Percentiles rank a stretch among this genome's conserved stretches.
Evolutionary conservation across 225 moss, liverwort and hornwort genomes (phyloP).

Genomic region (Takakia lepidozioides): DNA sequence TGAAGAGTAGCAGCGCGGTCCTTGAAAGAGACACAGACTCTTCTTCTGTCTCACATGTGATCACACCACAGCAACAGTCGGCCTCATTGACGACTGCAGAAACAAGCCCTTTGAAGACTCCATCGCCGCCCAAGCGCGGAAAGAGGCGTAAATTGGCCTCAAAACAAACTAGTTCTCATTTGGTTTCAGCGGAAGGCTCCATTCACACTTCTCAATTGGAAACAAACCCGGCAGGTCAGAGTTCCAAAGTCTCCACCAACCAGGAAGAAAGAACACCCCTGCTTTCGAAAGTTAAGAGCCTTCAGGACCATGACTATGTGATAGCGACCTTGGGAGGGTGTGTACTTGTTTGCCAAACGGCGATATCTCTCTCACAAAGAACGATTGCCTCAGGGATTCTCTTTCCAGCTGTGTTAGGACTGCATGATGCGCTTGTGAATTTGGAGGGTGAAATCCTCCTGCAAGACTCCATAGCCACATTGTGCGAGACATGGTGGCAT

Average conservation of each 20-base stretch:
- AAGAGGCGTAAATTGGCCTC: too few species aligned
- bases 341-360: slow-evolving; percentile 8
- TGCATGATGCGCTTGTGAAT: slow-evolving; percentile 30
- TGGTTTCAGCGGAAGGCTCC: too few species aligned
- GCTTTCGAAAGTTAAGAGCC: background rate
- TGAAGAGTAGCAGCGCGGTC: too few species aligned
- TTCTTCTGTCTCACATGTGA: background rate
- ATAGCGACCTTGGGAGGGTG: slow-evolving; percentile 2
- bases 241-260: background rate
- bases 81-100: too few species aligned
- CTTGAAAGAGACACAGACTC: slow-evolving; percentile 5
- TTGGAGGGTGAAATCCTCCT: slow-evolving; percentile 28
- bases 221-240: too few species aligned
- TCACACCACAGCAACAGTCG: too few species aligned
- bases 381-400: slow-evolving; percentile 18
- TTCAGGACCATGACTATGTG: background rate
- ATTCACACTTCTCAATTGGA: background rate
- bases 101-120: too few species aligned
- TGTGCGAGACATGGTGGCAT: slow-evolving; percentile 57
- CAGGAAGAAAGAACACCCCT: background rate
- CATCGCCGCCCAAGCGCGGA: too few species aligned
- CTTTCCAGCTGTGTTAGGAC: slow-evolving; percentile 21
- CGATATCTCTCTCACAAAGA: slow-evolving; percentile 18
- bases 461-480: slow-evolving; percentile 28
- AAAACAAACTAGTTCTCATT: too few species aligned